Evolutionary conservation across 169 alveolate genomes (phyloP).

Genomic region (Besnoitia besnoiti): DNA sequence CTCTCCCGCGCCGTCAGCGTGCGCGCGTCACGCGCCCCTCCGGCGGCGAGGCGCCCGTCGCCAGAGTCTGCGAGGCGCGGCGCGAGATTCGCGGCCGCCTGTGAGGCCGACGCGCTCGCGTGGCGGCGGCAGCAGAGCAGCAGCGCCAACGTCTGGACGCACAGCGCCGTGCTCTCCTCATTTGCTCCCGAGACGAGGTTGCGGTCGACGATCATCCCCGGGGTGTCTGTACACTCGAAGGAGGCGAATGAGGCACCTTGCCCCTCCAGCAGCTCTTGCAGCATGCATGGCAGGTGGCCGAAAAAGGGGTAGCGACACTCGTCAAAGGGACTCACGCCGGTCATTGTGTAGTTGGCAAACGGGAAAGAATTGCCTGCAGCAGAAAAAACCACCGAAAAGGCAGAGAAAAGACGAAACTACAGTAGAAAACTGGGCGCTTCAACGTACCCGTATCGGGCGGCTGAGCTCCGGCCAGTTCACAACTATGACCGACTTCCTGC

Average conservation of each 20-base stretch:
- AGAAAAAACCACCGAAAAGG: background rate
- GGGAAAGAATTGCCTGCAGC: background rate
- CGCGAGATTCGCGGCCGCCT: background rate
- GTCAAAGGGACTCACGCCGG: constrained; percentile 38
- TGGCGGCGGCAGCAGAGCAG: constrained; percentile 49
- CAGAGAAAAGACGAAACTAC: background rate
- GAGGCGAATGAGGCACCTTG: constrained; percentile 3
- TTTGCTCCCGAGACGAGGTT: constrained; percentile 47
- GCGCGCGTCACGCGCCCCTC: background rate
- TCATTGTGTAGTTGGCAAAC: background rate
- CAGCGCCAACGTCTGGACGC: constrained; percentile 43
- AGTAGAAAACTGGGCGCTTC: too few species aligned
- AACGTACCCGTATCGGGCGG: too few species aligned
- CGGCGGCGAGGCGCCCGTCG: background rate
- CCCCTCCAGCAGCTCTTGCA: constrained; percentile 23
- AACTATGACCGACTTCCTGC: background rate
- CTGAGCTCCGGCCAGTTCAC: too few species aligned
- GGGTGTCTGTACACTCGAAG: constrained; percentile 14
- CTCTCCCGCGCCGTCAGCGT: background rate
- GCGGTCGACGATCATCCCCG: constrained; percentile 50
- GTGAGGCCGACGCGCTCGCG: background rate
- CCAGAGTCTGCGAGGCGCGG: background rate
- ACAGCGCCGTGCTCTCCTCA: constrained; percentile 48
- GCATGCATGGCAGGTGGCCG: constrained; percentile 34
- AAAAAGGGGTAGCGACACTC: constrained; percentile 32